phyloP scores from a whole-genome alignment of 768 basidiomycete genomes.

The Paxillus ammoniavirescens region DNA sequence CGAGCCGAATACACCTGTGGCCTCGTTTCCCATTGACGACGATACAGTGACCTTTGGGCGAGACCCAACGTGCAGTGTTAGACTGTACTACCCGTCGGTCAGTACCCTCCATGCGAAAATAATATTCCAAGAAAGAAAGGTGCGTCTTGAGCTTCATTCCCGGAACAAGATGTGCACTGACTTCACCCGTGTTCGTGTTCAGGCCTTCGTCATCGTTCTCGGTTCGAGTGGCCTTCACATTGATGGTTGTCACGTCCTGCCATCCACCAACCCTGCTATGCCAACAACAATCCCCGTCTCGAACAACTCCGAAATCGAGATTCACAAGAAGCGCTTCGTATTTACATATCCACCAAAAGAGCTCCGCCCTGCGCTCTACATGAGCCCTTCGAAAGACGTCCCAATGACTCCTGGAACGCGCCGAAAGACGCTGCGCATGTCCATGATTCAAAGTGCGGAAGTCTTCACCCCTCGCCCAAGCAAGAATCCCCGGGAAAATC shows the following conservation, averaged over 20 bases:
- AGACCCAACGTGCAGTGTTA: slow-evolving; percentile 59
- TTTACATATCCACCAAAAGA: slow-evolving; percentile 78
- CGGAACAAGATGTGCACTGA: background rate
- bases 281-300: slow-evolving; percentile 61
- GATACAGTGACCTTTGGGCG: slow-evolving; percentile 68
- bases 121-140: slow-evolving; percentile 61
- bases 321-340: slow-evolving; percentile 66
- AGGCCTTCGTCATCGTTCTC: slow-evolving; percentile 70
- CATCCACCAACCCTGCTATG: slow-evolving; percentile 30
- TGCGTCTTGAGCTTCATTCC: slow-evolving; percentile 19
- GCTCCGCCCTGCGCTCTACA: slow-evolving; percentile 49
- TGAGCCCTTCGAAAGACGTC: slow-evolving; percentile 41
- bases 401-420: slow-evolving; percentile 8
- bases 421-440: slow-evolving; percentile 56
- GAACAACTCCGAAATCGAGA: slow-evolving; percentile 66
- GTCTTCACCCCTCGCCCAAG: slow-evolving; percentile 70
- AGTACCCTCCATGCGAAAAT: slow-evolving; percentile 66
- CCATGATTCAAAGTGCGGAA: slow-evolving; percentile 73
- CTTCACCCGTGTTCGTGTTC: background rate
- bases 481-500: slow-evolving; percentile 57
- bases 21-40: slow-evolving; percentile 68
- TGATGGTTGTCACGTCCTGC: slow-evolving; percentile 63
- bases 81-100: slow-evolving; percentile 67
- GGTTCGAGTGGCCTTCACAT: slow-evolving; percentile 57
- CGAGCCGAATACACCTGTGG: slow-evolving; percentile 46